phyloP scores from a whole-genome alignment of 768 basidiomycete species.

The Postia placenta region DNA sequence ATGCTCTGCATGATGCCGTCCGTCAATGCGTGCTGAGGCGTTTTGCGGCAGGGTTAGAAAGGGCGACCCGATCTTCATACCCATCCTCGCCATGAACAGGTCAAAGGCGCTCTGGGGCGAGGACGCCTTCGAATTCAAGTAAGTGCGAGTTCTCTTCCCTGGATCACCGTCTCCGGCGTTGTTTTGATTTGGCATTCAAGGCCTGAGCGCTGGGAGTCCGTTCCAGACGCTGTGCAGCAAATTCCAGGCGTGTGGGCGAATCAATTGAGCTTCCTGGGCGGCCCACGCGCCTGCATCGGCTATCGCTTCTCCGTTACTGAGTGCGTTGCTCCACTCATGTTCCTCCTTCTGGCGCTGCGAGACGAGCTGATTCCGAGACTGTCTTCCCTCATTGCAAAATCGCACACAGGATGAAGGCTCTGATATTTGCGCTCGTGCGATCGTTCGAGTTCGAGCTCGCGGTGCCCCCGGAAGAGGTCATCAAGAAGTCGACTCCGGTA shows the following conservation, averaged over 20 bases:
- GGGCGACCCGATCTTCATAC: slow-evolving; percentile 32
- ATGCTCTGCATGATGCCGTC: slow-evolving; percentile 15
- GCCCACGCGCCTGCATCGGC: too few relatives aligned
- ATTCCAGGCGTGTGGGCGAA: slow-evolving; percentile 61
- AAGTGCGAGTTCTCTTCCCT: slow-evolving; percentile 13
- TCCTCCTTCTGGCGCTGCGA: too few relatives aligned
- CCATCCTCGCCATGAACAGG: slow-evolving; percentile 52
- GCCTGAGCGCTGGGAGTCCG: slow-evolving; percentile 56
- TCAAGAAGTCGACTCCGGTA: slow-evolving; percentile 11
- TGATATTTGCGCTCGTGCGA: slow-evolving; percentile 27
- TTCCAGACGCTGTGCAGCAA: slow-evolving; percentile 35
- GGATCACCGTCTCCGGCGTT: too few relatives aligned
- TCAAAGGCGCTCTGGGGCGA: too few relatives aligned
- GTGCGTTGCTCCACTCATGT: slow-evolving; percentile 35
- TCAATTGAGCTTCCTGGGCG: slow-evolving; percentile 56
- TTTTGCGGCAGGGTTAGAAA: neutral
- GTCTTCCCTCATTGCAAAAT: too few relatives aligned
- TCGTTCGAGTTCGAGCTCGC: slow-evolving; percentile 26
- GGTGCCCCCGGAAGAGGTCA: slow-evolving; percentile 18
- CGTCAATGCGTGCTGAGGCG: neutral
- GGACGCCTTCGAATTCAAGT: slow-evolving; percentile 50
- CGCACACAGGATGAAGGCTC: slow-evolving; percentile 11
- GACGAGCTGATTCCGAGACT: too few relatives aligned
- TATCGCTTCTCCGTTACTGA: slow-evolving; percentile 61
- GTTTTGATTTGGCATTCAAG: slow-evolving; percentile 26